Conservation (phyloP, 2,329 filamentous ascomycete genomes). For the Teratosphaeria nubilosa region DNA sequence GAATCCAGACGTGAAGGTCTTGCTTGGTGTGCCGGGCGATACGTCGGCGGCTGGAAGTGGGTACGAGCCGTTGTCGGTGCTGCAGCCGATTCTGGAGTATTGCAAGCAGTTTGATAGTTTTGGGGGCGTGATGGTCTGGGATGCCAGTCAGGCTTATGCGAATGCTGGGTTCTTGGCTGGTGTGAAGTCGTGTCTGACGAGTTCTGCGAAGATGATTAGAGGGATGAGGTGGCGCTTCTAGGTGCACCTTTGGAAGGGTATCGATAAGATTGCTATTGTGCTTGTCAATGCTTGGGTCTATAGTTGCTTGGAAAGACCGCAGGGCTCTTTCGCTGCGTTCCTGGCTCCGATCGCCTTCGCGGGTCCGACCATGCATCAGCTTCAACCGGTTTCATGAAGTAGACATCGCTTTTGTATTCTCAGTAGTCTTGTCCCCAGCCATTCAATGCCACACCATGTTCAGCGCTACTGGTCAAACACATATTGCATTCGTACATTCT, state of each 20-base stretch:
- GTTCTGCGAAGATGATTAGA: not conserved
- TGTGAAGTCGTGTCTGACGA: constrained; percentile 3
- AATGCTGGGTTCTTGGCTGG: constrained; percentile 20
- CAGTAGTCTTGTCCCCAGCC: no score
- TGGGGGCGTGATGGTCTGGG: constrained; percentile 35
- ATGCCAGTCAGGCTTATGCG: constrained; percentile 39
- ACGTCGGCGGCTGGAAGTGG: constrained; percentile 26
- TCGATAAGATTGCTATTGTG: not conserved
- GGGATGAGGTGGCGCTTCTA: not conserved
- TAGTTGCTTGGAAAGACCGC: no score
- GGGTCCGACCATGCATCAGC: no score
- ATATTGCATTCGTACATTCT: no score
- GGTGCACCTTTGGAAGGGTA: not conserved
- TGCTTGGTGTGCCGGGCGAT: constrained; percentile 26
- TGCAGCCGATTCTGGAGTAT: constrained; percentile 22
- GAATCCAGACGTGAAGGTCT: constrained; percentile 23
- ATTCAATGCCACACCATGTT: no score
- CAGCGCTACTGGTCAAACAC: no score
- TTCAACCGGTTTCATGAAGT: no score
- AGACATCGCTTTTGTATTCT: no score
- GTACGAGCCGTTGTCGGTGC: constrained; percentile 20
- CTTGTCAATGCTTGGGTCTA: no score
- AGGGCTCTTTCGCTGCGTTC: no score
- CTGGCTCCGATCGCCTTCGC: no score
- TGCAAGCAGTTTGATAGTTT: constrained; percentile 26